Base-by-base conservation (phyloP, 352 stramenopile species). In the Pythium utonaiense region DNA sequence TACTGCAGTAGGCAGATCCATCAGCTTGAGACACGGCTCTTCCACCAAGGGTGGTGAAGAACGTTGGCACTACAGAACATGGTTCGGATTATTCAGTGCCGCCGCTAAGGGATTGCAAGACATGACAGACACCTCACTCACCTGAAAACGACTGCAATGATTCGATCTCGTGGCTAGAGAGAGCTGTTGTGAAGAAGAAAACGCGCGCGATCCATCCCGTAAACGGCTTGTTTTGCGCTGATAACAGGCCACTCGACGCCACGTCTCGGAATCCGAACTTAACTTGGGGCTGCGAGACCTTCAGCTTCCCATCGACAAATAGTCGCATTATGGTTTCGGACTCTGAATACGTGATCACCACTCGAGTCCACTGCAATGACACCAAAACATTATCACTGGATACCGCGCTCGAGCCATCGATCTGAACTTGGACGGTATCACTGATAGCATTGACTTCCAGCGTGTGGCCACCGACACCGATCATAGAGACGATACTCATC, bases 141-240 rank as follows among this genome's bases (percentile, higher is more conserved):
- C 77, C 77, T 59, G 74, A 77, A 24, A 75, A 80, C 21, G 70
- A 64, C 21, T 63, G 21, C 3, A 85, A 63, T 34, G 75, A 63
- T 33, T 69, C 25, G 2, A 85, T 51, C 64, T 88, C 67, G 22
- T 64, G 27, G 10, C 49, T 10, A 1, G 73, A 69, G 14, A 88
- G 68, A 16, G 67, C 64, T 14, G 57, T 69, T 22, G 71, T 27
- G 47, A 83, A 74, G 34, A 68, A 88, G 16, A 82, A 72, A 50
- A 85, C 73, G 1, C 67, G 62, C 4, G 67, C 60, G 17, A 88
- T 76, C 75, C 75, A 85, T 10, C 78, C 78, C 0, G 28, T 62
- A 48, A 83, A 83, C 3, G 30, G 45, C n/a, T 27, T 17, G 21
- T 42, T 28, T 16, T 24, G 10, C 14, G 45, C 53, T 1, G 69